A percentile compares a stretch with the other conserved stretches of the same genome.
phyloP scores from a whole-genome alignment of 352 stramenopile species.

The Globisporangium uncinulatum region DNA sequence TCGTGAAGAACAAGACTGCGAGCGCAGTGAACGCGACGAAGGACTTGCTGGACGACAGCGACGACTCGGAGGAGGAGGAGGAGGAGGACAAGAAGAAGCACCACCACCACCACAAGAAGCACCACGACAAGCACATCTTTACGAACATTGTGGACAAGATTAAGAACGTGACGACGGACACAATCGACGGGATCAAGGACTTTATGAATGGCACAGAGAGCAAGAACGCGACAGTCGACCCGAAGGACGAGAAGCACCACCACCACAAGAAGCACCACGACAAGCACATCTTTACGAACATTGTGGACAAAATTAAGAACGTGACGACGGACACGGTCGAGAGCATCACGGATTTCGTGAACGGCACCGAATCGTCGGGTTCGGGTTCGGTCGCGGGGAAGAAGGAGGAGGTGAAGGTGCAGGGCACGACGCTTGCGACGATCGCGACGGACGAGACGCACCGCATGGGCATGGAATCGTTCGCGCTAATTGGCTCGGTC shows the following conservation, averaged over 20 bases:
- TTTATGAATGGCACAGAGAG: constrained; percentile 15
- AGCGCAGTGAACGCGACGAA: not conserved
- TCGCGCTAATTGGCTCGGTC: constrained; percentile 15
- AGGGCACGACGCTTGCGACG: constrained; percentile 8
- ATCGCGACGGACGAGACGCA: constrained; percentile 15
- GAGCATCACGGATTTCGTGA: constrained; percentile 10
- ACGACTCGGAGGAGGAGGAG: constrained; percentile 18
- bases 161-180: constrained; percentile 3
- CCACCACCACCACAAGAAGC: constrained; percentile 5
- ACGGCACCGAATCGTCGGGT: constrained; percentile 6
- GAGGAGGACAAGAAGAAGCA: constrained; percentile 1
- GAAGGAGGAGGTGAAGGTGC: constrained; percentile 10
- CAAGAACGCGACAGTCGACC: too few relatives aligned
- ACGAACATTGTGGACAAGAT: constrained; percentile 17
- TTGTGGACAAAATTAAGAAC: constrained; percentile 17
- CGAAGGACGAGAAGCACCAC: constrained; percentile 1
- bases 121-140: constrained; percentile 9
- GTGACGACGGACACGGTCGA: not conserved
- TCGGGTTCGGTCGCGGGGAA: constrained; percentile 1
- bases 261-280: constrained; percentile 8
- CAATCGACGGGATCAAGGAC: constrained; percentile 2
- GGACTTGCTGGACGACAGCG: constrained; percentile 8
- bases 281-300: constrained; percentile 9
- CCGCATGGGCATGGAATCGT: constrained; percentile 8
- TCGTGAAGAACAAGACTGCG: not conserved